These are phyloP conservation scores for Xylaria sp. DNA, from an alignment of 2,329 filamentous ascomycete species.

Conservation along the genomic window DNA sequence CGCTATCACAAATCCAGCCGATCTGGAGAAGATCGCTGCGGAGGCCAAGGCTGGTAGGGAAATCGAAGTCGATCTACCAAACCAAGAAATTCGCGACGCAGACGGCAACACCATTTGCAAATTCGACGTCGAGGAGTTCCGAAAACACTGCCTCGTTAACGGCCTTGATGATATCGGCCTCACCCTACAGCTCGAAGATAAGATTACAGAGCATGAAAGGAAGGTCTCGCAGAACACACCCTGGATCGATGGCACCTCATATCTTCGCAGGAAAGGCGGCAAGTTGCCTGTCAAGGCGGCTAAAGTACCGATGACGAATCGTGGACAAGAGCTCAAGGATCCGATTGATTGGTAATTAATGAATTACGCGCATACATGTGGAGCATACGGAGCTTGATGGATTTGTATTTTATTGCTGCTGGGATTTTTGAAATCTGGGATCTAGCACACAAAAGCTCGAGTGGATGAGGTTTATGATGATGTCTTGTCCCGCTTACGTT, in stretches of 20 bases:
- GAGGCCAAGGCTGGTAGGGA: conserved; percentile 84
- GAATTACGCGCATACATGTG: not conserved
- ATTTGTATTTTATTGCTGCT: not conserved
- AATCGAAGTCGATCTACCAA: conserved; percentile 88
- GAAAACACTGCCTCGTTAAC: conserved; percentile 93
- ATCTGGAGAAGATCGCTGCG: conserved; percentile 75
- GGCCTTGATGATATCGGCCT: conserved; percentile 95
- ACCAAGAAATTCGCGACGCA: conserved; percentile 82
- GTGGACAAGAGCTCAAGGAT: conserved; percentile 84
- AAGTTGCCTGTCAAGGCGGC: conserved; percentile 68
- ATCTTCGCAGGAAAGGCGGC: conserved; percentile 72
- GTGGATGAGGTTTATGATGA: conserved; percentile 4
- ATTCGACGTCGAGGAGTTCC: conserved; percentile 92
- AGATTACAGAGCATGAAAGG: conserved; percentile 85
- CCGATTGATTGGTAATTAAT: conserved; percentile 87
- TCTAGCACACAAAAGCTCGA: conserved; percentile 16
- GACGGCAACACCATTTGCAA: conserved; percentile 77
- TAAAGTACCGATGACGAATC: conserved; percentile 87
- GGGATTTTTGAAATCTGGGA: conserved; percentile 3
- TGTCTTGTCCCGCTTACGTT: not conserved
- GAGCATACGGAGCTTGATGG: conserved; percentile 12
- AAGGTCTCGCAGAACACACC: conserved; percentile 82
- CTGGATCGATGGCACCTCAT: conserved; percentile 90
- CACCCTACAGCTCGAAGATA: conserved; percentile 90
- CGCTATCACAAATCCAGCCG: conserved; percentile 72